phyloP scores from a whole-genome alignment of 2,329 filamentous ascomycete species.

The Chrysoporthe cubensis region DNA sequence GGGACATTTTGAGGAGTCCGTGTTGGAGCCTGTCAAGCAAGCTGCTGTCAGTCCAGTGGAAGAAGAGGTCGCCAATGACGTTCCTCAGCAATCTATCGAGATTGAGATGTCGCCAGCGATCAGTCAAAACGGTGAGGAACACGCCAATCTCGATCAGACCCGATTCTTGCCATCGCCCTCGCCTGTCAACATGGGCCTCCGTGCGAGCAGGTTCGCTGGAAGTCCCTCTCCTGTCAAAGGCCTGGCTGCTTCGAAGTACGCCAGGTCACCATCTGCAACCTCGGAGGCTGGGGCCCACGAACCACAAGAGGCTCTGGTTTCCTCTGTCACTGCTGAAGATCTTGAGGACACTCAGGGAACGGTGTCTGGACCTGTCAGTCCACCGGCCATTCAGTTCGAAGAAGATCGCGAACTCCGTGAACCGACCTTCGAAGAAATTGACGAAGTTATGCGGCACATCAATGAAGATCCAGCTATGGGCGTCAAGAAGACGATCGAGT shows the following conservation, averaged over 20 bases:
- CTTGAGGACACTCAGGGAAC: slow-evolving; percentile 38
- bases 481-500: slow-evolving; percentile 64
- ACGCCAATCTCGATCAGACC: slow-evolving; percentile 8
- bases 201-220: slow-evolving; percentile 41
- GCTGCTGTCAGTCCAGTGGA: slow-evolving; percentile 13
- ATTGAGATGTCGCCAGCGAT: slow-evolving; percentile 34
- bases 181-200: slow-evolving; percentile 34
- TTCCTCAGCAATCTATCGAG: slow-evolving; percentile 32
- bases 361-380: slow-evolving; percentile 37
- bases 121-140: slow-evolving; percentile 15
- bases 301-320: slow-evolving; percentile 29
- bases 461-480: slow-evolving; percentile 76
- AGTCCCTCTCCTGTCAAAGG: slow-evolving; percentile 42
- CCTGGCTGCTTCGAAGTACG: slow-evolving; percentile 54
- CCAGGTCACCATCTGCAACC: slow-evolving; percentile 40
- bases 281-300: slow-evolving; percentile 30
- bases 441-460: slow-evolving; percentile 88
- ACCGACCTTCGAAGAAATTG: slow-evolving; percentile 79
- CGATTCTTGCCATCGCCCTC: slow-evolving; percentile 29
- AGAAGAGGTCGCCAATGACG: slow-evolving; percentile 29
- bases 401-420: slow-evolving; percentile 32
- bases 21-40: slow-evolving; percentile 19
- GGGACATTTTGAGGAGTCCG: slow-evolving; percentile 27
- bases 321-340: slow-evolving; percentile 35
- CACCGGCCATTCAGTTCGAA: slow-evolving; percentile 33